Conservation (phyloP, 2,329 filamentous ascomycete genomes). For the Colletotrichum sp. region DNA sequence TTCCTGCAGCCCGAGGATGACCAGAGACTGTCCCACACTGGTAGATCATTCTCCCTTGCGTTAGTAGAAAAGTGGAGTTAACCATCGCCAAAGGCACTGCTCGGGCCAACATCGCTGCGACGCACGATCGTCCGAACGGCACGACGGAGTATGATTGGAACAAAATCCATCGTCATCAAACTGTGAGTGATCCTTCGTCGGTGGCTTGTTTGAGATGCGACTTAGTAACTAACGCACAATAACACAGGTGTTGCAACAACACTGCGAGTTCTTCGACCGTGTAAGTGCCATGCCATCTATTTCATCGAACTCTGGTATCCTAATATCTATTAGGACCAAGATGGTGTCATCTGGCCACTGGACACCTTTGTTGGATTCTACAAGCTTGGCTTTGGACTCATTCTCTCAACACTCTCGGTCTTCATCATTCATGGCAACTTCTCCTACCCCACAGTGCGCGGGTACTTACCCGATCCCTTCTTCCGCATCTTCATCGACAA, state of each 20-base stretch:
- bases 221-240: background rate
- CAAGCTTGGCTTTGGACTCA: constrained; percentile 41
- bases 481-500: constrained; percentile 41
- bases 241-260: constrained; percentile 38
- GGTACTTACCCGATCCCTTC: constrained; percentile 39
- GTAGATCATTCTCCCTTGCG: constrained; percentile 10
- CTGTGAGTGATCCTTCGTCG: constrained; percentile 15
- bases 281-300: background rate
- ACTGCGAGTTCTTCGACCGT: constrained; percentile 47
- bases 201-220: accelerated
- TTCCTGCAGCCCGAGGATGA: constrained; percentile 33
- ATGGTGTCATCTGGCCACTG: constrained; percentile 42
- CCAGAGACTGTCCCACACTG: constrained; percentile 28
- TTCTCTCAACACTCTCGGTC: constrained; percentile 41
- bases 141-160: constrained; percentile 37
- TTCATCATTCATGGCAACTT: constrained; percentile 47
- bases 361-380: constrained; percentile 45
- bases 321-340: constrained; percentile 28
- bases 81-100: constrained; percentile 29
- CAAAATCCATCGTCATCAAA: constrained; percentile 33
- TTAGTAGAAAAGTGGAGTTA: background rate
- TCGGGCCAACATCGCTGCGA: constrained; percentile 38
- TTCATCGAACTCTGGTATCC: background rate
- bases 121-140: constrained; percentile 36
- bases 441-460: constrained; percentile 47